Evolutionary conservation across 768 basidiomycete species (phyloP), one percentile per base, ranked within the genome.

Genomic region (Austroboletus eburneus): DNA sequence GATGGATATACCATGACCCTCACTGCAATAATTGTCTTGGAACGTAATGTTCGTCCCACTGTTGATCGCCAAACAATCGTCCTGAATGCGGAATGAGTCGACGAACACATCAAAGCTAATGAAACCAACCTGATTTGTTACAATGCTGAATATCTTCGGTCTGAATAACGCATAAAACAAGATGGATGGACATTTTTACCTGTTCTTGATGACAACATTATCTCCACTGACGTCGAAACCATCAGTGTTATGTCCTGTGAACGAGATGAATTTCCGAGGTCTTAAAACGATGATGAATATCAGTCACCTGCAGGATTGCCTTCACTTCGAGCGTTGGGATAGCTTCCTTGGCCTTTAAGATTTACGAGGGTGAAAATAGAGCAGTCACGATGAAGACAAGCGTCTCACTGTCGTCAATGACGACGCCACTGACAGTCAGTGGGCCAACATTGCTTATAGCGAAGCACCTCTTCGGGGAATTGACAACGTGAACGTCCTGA

Each of bases 1-100:
- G 22, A 85, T 71, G 4, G 80, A 82, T 50, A 83, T 77, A 23
- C 85, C 83, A 40, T 87, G 84, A 3, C 85, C 83, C 22, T 72
- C 71, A 3, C 66, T 62, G 63, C 84, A 85, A 20, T 59, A 59
- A 58, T 83, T 82, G 21, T 74, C 58, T 44, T 66, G 64, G 66
- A 85, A 71, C 21, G 66, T 32, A 37, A 79, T 76, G 50, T 74
- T 75, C 6, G 65, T 48, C 14, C 73, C 73, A 18, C 43, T 46
- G 54, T 72, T 72, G 54, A 77, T 69, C 17, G 84, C 80, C 21
- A 86, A 64, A 57, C 82, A 85, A 54, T 86, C 83, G 48, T 86
- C 81, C 73, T 64, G 61, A 50, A 48, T 25, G n/a, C n/a, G 30
- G 44, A 20, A 14, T 5, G 33, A 8, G 5, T 9, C 7, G 7